Base-by-base conservation (phyloP, 1,284 basidiomycete genomes). In the Boletellus sp. region DNA sequence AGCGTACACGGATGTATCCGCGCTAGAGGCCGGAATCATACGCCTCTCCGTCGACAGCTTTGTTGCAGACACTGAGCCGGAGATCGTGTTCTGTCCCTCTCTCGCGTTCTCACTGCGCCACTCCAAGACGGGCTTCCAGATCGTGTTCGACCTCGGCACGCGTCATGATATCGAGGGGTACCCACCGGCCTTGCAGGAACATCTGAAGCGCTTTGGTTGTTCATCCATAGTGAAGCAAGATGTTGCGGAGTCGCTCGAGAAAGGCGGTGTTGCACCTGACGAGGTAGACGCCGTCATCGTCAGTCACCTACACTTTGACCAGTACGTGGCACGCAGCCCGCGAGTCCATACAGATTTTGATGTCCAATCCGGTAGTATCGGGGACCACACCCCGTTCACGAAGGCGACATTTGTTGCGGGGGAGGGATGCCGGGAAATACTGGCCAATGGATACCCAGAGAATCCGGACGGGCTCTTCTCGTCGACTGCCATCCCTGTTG, bases 131-230 rank as follows among this genome's bases (percentile, higher is more conserved):
- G 61, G 64, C 10, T 61, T 69, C 32, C 71, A 68, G 37, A 59
- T 82, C 49, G 60, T 82, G 13, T 81, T 83, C 53, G 81, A 83
- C 57, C 71, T 83, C 15, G 80, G 81, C 16, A 71, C 77, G 19
- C 73, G 77, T 26, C 71, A 71, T 36, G 76, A 82, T 60, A 65
- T 70, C 61, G 63, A 75, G n/a, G 71, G 62, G 8, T 71, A 72
- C 40, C 73, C 78, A 0, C 75, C 74, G 0, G 59, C 53, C 0
- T 51, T 62, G 18, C 60, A 66, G 46, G 41, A 64, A 58, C 60
- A 58, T 12, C 40, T 73, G 33, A 52, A 58, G 13, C 26, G 28
- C 6, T 70, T 68, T 40, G 62, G 65, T 11, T 59, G 72, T 24
- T 54, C 61, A 8, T 62, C 77, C 18, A 53, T 24, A 5, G 62